phyloP scores from a whole-genome alignment of 164 flowering plant genomes.

The Protea cynaroides region DNA sequence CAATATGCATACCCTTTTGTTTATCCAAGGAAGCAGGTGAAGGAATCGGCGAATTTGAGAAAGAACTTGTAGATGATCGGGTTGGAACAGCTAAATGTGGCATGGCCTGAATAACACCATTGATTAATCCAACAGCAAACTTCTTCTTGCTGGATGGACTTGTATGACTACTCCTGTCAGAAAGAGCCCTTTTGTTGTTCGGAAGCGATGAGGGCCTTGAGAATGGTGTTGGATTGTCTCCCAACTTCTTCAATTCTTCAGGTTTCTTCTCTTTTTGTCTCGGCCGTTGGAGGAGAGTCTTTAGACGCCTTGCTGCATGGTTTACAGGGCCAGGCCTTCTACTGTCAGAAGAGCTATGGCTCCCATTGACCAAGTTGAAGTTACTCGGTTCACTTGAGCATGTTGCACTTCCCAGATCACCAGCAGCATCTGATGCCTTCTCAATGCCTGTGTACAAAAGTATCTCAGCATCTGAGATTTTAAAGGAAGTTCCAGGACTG shows the following conservation, averaged over 20 bases:
- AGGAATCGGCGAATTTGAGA: conserved; percentile 36
- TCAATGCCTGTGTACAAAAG: conserved; percentile 53
- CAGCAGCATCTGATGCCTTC: conserved; percentile 27
- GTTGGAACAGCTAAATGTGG: conserved; percentile 28
- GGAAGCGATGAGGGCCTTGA: conserved; percentile 46
- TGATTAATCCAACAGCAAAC: conserved; percentile 59
- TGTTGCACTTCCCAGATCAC: conserved; percentile 29
- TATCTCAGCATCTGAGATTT: conserved; percentile 81
- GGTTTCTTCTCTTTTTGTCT: conserved; percentile 35
- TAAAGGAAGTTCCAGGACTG: conserved; percentile 87
- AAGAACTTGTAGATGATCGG: conserved; percentile 35
- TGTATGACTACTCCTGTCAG: conserved; percentile 63
- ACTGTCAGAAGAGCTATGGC: conserved; percentile 7
- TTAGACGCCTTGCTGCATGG: conserved; percentile 52
- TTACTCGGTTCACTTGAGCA: conserved; percentile 45
- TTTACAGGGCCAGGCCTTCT: conserved; percentile 34
- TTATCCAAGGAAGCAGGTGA: conserved; percentile 35
- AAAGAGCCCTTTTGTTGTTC: conserved; percentile 58
- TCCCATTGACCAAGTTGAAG: conserved; percentile 18
- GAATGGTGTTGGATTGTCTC: conserved; percentile 54
- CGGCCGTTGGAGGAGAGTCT: conserved; percentile 64
- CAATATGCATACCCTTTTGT: conserved; percentile 14
- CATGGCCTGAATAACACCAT: conserved; percentile 62
- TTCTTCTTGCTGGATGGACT: conserved; percentile 75
- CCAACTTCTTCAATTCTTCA: conserved; percentile 18